These are phyloP conservation scores for Mycosphaerella sp. DNA, from an alignment of 2,329 filamentous ascomycete genomes.

Conservation along the genomic window DNA sequence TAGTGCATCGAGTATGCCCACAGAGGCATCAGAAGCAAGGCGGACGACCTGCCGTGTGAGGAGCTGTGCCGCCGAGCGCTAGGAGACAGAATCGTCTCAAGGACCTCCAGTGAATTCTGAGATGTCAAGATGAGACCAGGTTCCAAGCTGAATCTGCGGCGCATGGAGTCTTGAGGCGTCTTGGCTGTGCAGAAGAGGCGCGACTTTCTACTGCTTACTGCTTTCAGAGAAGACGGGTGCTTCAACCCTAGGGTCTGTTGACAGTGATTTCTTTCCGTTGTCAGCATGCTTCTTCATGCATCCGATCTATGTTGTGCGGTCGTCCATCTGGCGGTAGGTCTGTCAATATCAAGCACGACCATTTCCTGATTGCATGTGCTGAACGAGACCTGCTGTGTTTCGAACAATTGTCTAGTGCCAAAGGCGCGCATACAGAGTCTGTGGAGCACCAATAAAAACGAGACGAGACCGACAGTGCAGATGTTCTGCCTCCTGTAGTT, in stretches of 20 bases:
- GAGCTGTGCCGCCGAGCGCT: background rate
- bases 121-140: conserved; percentile 1
- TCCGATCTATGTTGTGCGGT: too few relatives aligned
- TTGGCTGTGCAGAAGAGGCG: conserved; percentile 3
- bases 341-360: background rate
- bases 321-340: too few relatives aligned
- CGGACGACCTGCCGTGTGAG: conserved; percentile 2
- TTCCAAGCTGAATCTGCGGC: conserved; percentile 11
- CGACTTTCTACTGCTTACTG: background rate
- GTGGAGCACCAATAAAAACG: background rate
- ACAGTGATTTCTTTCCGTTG: too few relatives aligned
- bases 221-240: background rate
- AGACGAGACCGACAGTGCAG: background rate
- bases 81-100: conserved; percentile 7
- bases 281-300: too few relatives aligned
- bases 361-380: background rate
- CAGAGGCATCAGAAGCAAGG: conserved; percentile 1
- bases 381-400: background rate
- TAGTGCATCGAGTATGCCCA: conserved; percentile 8
- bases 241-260: background rate
- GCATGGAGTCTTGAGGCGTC: conserved; percentile 4
- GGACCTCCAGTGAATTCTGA: conserved; percentile 8
- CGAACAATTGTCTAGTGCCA: background rate
- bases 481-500: background rate
- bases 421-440: background rate